These are phyloP conservation scores for Candida incommunis DNA, from an alignment of 805 yeast species.

Conservation along the genomic window DNA sequence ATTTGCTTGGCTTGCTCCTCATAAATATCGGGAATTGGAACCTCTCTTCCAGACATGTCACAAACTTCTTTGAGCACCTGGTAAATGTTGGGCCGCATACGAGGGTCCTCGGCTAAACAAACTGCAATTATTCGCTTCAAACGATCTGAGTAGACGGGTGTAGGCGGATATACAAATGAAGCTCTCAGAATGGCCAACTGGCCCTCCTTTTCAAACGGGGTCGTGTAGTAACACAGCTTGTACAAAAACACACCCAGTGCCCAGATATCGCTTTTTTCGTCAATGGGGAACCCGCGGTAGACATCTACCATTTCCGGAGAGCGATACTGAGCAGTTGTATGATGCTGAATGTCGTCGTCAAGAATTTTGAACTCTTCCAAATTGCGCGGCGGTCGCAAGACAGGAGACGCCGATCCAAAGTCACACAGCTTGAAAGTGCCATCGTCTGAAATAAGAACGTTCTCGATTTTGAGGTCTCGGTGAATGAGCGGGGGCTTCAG, in stretches of 20 bases:
- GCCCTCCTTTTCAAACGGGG: slow-evolving; percentile 80
- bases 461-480: slow-evolving; percentile 88
- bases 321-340: slow-evolving; percentile 92
- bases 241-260: slow-evolving; percentile 87
- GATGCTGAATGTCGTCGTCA: slow-evolving; percentile 72
- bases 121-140: slow-evolving; percentile 63
- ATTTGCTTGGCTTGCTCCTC: slow-evolving; percentile 3
- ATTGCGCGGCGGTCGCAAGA: slow-evolving; percentile 60
- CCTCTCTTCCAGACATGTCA: slow-evolving; percentile 39
- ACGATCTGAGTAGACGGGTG: slow-evolving; percentile 56
- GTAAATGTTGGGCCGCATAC: slow-evolving; percentile 70
- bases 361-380: slow-evolving; percentile 60
- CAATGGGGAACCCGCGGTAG: slow-evolving; percentile 68
- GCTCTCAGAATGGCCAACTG: slow-evolving; percentile 82
- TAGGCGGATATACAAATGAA: slow-evolving; percentile 56
- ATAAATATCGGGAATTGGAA: slow-evolving; percentile 29
- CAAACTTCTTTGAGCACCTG: slow-evolving; percentile 60
- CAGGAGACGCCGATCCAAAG: slow-evolving; percentile 76
- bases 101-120: slow-evolving; percentile 72
- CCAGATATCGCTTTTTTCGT: slow-evolving; percentile 92
- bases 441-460: slow-evolving; percentile 60
- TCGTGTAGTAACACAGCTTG: slow-evolving; percentile 80
- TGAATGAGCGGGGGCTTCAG: slow-evolving; percentile 59
- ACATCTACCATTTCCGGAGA: slow-evolving; percentile 94
- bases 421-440: slow-evolving; percentile 76